phyloP scores from a whole-genome alignment of 1,284 basidiomycete species.

The Ustilago esculenta region DNA sequence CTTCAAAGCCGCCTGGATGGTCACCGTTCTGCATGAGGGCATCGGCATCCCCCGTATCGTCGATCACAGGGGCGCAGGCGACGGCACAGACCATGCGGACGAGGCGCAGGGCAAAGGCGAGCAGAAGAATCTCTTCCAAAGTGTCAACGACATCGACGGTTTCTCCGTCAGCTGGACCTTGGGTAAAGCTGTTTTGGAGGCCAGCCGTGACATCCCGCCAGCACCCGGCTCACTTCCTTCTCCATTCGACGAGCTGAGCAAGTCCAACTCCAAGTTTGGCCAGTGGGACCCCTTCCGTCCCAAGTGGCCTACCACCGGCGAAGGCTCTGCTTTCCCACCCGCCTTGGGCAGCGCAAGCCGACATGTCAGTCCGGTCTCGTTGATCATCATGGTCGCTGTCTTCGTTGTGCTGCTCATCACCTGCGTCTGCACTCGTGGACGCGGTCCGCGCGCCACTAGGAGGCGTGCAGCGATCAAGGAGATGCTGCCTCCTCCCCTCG shows the following conservation, averaged over 20 bases:
- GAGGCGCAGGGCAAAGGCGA: constrained; percentile 58
- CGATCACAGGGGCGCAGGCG: constrained; percentile 71
- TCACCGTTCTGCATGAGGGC: constrained; percentile 94
- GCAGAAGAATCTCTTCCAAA: constrained; percentile 77
- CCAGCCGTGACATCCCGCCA: constrained; percentile 72
- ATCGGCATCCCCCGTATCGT: constrained; percentile 91
- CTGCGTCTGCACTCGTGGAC: constrained; percentile 50
- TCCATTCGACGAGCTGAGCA: constrained; percentile 42
- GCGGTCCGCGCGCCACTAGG: constrained; percentile 37
- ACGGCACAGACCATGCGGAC: constrained; percentile 56
- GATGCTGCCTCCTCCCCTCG: constrained; percentile 52
- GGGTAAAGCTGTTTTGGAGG: constrained; percentile 97
- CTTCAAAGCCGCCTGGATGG: constrained; percentile 99
- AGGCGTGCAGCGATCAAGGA: constrained; percentile 47
- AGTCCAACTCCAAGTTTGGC: constrained; percentile 34
- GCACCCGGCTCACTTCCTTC: constrained; percentile 46
- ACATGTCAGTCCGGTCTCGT: constrained; percentile 29
- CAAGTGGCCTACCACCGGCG: constrained; percentile 43
- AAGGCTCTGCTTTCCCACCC: constrained; percentile 44
- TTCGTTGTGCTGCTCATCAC: constrained; percentile 45
- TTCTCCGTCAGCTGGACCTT: constrained; percentile 97
- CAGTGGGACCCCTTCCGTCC: constrained; percentile 44
- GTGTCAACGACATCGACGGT: constrained; percentile 86
- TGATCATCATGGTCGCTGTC: constrained; percentile 33
- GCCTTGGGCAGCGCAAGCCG: constrained; percentile 25